Base-by-base conservation (phyloP, 2,329 filamentous ascomycete genomes). In the Alternaria consortialis region DNA sequence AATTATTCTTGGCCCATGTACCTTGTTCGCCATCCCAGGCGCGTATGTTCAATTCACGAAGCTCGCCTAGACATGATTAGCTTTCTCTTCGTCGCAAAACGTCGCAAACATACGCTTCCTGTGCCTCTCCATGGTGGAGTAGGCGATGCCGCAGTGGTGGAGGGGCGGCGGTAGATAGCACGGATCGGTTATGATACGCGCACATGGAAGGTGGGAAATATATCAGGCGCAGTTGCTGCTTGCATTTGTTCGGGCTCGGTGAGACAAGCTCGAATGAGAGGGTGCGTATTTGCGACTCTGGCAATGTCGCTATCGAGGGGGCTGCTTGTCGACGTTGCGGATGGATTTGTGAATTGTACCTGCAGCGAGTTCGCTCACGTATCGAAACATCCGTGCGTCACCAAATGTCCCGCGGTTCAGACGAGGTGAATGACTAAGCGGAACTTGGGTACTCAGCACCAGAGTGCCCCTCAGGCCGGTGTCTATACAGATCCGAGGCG, bases 1-100 rank as follows among this genome's bases (percentile, higher is more conserved):
- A 34, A 25, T 17, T 31, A 60, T 66, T 53, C 17, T 60, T 54
- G 44, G 61, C 48, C 64, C 66, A 60, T 76, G 67, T 81, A 97
- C 94, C 92, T 84, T 87, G 89, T 74, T 97, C 92, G 74, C 93
- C 94, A 77, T 91, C 86, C 95, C 95, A 99, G 64, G 91, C 92
- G 81, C 88, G 88, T 76, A 89, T 86, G 80, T 99, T 99, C 74
- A 96, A 84, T 82, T 91, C 87, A 84, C 93, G 92, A 82, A 98
- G 86, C 84, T 97, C 92, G 84, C 93, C 93, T 97, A 77, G 15
- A 40, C 15, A 29, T 8, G 47, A 65, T 79, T 57, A 80, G 74
- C 58, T 56, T 23, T 23, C 2, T 20, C 43, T 23, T 20, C 4
- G 20, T 12, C 17, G n/a, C 34, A 4, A 15, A 15, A 12, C 3